Conservation (phyloP, 2,329 filamentous ascomycete species). For the Penicillium nordicum region DNA sequence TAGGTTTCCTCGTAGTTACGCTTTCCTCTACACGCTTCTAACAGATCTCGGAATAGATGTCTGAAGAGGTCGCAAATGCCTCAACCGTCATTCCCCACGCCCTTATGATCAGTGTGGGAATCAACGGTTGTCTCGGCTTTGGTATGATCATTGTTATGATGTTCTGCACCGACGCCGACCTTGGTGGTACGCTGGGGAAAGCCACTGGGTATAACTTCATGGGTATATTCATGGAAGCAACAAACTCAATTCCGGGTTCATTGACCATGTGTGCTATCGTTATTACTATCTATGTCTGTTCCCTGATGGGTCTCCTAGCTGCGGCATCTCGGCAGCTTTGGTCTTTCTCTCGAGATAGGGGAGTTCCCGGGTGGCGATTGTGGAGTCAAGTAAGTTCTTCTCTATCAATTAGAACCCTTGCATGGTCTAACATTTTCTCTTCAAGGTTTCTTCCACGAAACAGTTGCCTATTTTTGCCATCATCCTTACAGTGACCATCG, state of each 20-base stretch:
- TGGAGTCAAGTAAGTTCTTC: slow-evolving; percentile 24
- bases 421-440: background rate
- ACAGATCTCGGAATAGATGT: slow-evolving; percentile 17
- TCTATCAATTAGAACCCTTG: background rate
- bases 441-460: background rate
- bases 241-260: slow-evolving; percentile 21
- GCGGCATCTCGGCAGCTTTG: slow-evolving; percentile 35
- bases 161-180: slow-evolving; percentile 34
- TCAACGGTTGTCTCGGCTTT: slow-evolving; percentile 37
- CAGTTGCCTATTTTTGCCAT: slow-evolving; percentile 30
- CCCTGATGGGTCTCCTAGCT: slow-evolving; percentile 32
- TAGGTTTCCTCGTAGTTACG: slow-evolving; percentile 16
- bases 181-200: slow-evolving; percentile 23
- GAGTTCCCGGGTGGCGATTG: slow-evolving; percentile 30
- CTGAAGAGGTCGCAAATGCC: slow-evolving; percentile 41
- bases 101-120: slow-evolving; percentile 34
- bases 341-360: slow-evolving; percentile 39
- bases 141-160: slow-evolving; percentile 36
- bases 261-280: slow-evolving; percentile 27
- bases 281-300: slow-evolving; percentile 27
- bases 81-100: slow-evolving; percentile 33
- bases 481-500: slow-evolving; percentile 26
- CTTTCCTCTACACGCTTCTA: background rate
- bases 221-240: slow-evolving; percentile 31
- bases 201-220: slow-evolving; percentile 34